Evolutionary conservation across 169 alveolate species (phyloP), one percentile per base, ranked within the genome.

Genomic region (Eimeria falciformis): DNA sequence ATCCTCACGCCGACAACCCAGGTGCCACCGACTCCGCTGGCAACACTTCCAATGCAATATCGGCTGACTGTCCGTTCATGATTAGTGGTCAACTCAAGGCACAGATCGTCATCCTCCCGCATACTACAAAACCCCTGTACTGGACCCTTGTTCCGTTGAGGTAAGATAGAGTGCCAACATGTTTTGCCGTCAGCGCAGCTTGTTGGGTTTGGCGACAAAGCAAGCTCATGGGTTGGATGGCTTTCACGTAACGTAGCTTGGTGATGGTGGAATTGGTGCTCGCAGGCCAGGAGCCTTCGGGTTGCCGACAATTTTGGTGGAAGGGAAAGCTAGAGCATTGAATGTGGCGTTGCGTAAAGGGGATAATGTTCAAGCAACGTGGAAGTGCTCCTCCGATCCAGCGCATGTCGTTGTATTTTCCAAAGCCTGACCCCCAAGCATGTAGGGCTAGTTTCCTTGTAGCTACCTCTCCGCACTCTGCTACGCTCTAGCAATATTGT

Each of bases 391-490:
- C 27, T 81, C 90, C 73, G 53, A 56, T 75, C 77, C 90, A 12
- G 90, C 90, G 14, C 90, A 56, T 37, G 90, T 81, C 29, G 71
- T 81, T 56, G 90, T 81, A n/a, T 81, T 81, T 65, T 81, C 90
- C 25, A 81, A 46, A 33, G 40, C 40, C 40, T 33, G 4, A 2
- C 40, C 40, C 40, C 29, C 25, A 25, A 17, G 77, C 40, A 53
- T 17, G 7, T 33, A n/a, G 58, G 12, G 55, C 40, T 33, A 33
- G 40, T 33, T 33, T 33, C 40, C 40, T 33, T 33, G 40, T 33
- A 33, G 40, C 40, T 33, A 33, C 40, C 0, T 33, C 40, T 33
- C 40, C 40, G 40, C 40, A 33, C 40, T 33, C 40, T 2, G 40
- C 40, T 33, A 33, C 4, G 2, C 40, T 33, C 40, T 33, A 33